phyloP scores from a whole-genome alignment of 352 stramenopile species.

The Globisporangium barbulae region DNA sequence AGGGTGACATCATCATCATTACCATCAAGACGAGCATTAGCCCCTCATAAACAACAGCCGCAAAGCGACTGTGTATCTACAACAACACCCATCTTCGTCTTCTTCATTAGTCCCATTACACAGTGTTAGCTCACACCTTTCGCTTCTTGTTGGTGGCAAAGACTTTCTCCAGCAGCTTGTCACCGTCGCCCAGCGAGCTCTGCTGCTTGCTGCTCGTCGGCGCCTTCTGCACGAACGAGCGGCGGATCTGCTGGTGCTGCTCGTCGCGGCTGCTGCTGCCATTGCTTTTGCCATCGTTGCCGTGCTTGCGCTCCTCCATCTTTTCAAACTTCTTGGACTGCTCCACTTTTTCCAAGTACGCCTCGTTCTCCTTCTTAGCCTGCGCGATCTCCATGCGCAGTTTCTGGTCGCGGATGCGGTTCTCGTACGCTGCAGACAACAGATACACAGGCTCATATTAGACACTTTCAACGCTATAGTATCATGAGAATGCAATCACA shows the following conservation, averaged over 20 bases:
- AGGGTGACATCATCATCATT: neutral
- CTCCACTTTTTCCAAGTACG: slow-evolving; percentile 84
- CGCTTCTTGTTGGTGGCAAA: slow-evolving; percentile 65
- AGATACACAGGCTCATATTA: neutral
- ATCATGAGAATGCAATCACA: slow-evolving; percentile 14
- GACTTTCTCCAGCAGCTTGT: slow-evolving; percentile 60
- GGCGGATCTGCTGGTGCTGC: slow-evolving; percentile 47
- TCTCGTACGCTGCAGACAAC: slow-evolving; percentile 57
- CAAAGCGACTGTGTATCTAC: neutral
- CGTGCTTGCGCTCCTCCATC: slow-evolving; percentile 78
- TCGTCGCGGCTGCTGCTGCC: slow-evolving; percentile 11
- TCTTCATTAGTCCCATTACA: neutral
- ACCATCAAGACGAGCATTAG: neutral
- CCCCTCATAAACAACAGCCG: neutral
- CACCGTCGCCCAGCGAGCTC: slow-evolving; percentile 43
- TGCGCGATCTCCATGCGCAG: slow-evolving; percentile 86
- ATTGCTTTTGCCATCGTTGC: slow-evolving; percentile 17
- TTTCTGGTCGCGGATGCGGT: slow-evolving; percentile 84
- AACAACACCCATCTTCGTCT: neutral
- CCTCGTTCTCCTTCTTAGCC: slow-evolving; percentile 84
- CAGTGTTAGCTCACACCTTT: slow-evolving; percentile 20
- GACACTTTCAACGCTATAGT: neutral
- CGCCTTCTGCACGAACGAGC: slow-evolving; percentile 74
- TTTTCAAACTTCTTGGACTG: slow-evolving; percentile 85
- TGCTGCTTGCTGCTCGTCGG: slow-evolving; percentile 68